Evolutionary conservation across 495 filamentous ascomycete genomes (phyloP), one percentile per base, ranked within the genome.

Genomic region (Usnea hakonensis): DNA sequence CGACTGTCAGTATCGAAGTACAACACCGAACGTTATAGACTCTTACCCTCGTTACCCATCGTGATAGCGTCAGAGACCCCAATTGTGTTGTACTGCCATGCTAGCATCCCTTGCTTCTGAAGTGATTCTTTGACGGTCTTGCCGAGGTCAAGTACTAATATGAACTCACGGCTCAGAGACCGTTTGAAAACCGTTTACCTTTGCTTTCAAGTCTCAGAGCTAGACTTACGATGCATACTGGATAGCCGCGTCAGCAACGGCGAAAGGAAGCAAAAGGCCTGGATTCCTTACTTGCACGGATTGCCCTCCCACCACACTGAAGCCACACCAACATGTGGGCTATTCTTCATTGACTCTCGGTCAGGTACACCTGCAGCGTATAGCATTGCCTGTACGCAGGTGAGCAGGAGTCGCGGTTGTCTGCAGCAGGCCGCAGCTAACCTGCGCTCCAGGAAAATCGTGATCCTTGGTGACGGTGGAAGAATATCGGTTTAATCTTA

Each of bases 291-390:
- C 75, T 90, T 91, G 78, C 88, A 91, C 37, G 94, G 91, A 71
- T 98, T 98, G 33, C 94, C 94, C 74, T 98, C 94, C 91, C 92
- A 98, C 92, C 93, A 97, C 3, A 97, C 90, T 8, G 89, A 90
- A 9, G 92, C 88, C 68, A 87, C 76, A 63, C 94, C 94, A 16
- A 98, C 90, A 62, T 98, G 94, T 9, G 93, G 91, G 57, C 86
- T 87, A 58, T 83, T 94, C 72, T 91, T 89, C 91, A 97, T 96
- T 65, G 88, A 81, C 35, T 93, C 81, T 67, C 83, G 79, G 67
- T 91, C 80, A 17, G 91, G 91, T 35, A 97, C 87, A 32, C 94
- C 94, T 13, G 93, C 93, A 8, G 90, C 92, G 75, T 94, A 97
- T 3, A 97, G 81, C 94, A 98, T 98, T 63, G 93, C 93, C 87